Base-by-base conservation (phyloP, 176 grass and related monocot species). In the Saccharum officinarum region DNA sequence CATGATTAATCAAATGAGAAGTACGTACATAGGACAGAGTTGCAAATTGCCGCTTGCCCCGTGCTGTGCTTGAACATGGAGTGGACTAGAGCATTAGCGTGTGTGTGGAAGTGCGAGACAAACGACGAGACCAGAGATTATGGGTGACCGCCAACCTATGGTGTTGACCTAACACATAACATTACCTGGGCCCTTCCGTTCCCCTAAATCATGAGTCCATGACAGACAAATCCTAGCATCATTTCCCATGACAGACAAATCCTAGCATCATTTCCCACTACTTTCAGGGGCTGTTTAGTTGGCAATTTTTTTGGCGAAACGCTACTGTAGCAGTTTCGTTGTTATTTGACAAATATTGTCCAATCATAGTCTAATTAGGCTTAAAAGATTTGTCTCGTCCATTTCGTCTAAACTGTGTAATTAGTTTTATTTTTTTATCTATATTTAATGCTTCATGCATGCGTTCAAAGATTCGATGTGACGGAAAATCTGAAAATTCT, bases 151-250 rank as follows among this genome's bases (percentile, higher is more conserved):
- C 85, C 69, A 55, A 87, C 60, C 45, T 75, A 80, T 0, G 70
- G 71, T 75, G 70, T 75, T 75, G 60, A 87, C 85, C 73, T 78
- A 52, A 78, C 65, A 33, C 60, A 37, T 4, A 47, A 65, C 59
- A 67, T 84, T 16, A 33, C 22, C 36, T 63, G 65, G 79, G 7
- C 50, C 14, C 31, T 17, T 28, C 12, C 34, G 2, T 52, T 81
- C 69, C 46, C 79, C 61, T 76, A 45, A 55, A 68, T 75, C 60
- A 25, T 52, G 39, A 6, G 41, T 36, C 67, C 78, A 20, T 64
- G 49, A 9, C 2, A 22, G 55, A n/a, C 77, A 80, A 3, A 52
- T 55, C 67, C 3, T 28, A 25, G 83, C 64, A 15, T 66, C 69
- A 41, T 18, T 75, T 80, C 45, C 44, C 55, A 64, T 64, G 49